These are phyloP conservation scores for Favolaschia claudopus DNA, from an alignment of 768 basidiomycete genomes.

Conservation along the genomic window DNA sequence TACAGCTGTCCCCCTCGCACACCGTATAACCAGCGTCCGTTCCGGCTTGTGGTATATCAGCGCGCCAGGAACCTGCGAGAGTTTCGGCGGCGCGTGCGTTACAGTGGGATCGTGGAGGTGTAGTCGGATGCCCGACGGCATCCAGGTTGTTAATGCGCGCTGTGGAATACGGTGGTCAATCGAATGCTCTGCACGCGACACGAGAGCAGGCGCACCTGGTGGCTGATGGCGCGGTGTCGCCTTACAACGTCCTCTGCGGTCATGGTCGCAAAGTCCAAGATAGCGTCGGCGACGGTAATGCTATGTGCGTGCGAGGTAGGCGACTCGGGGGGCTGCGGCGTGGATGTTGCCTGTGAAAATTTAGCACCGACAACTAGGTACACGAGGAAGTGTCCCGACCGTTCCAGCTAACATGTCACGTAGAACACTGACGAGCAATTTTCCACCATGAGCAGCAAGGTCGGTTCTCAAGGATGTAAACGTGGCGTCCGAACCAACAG, in stretches of 20 bases:
- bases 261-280: constrained; percentile 64
- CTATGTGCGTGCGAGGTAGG: constrained; percentile 61
- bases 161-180: constrained; percentile 19
- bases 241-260: constrained; percentile 62
- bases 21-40: constrained; percentile 58
- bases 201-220: constrained; percentile 57
- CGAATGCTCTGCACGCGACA: not conserved
- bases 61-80: constrained; percentile 27
- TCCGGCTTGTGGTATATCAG: constrained; percentile 49
- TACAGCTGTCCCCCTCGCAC: constrained; percentile 60
- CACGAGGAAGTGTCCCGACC: constrained; percentile 42
- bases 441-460: constrained; percentile 71
- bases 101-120: constrained; percentile 47
- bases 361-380: not conserved
- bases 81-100: not conserved
- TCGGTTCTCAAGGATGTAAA: constrained; percentile 64
- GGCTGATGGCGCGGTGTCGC: constrained; percentile 68
- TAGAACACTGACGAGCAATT: constrained; percentile 74
- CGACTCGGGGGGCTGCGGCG: constrained; percentile 51
- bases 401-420: constrained; percentile 65
- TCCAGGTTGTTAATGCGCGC: constrained; percentile 44
- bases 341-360: constrained; percentile 50
- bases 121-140: constrained; percentile 42
- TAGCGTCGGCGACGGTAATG: constrained; percentile 60
- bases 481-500: constrained; percentile 55